Evolutionary conservation across 225 moss, liverwort and hornwort species (phyloP).

Genomic region (Straminergon stramineum): DNA sequence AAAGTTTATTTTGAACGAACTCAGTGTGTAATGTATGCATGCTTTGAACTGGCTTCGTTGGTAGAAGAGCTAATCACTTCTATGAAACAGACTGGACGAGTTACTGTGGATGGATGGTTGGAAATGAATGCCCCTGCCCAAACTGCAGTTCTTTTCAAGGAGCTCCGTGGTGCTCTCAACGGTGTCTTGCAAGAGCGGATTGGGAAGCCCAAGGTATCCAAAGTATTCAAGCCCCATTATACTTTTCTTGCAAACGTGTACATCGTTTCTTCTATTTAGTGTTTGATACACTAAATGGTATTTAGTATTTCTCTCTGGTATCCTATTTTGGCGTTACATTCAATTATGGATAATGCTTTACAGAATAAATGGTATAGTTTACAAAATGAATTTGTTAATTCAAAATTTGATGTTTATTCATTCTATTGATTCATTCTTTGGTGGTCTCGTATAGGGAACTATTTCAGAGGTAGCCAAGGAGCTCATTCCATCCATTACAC

Average conservation of each 20-base stretch:
- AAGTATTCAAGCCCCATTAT: neutral
- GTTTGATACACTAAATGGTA: neutral
- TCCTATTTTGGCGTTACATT: neutral
- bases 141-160: conserved; percentile 89
- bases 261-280: neutral
- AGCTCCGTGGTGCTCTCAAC: conserved; percentile 73
- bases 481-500: conserved; percentile 80
- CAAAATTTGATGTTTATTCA: neutral
- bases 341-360: neutral
- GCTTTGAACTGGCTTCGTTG: neutral
- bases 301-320: neutral
- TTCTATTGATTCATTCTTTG: neutral
- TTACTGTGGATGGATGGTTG: conserved; percentile 91
- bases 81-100: conserved; percentile 72
- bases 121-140: conserved; percentile 99
- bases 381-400: neutral
- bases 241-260: neutral
- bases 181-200: conserved; percentile 80
- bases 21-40: neutral
- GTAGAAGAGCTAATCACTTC: neutral
- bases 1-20: no score
- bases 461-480: conserved; percentile 67
- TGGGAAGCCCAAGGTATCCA: conserved; percentile 68
- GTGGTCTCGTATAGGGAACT: conserved; percentile 47
- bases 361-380: neutral